phyloP scores from a whole-genome alignment of 177 flowering plant genomes.

The Vitis hybrid region DNA sequence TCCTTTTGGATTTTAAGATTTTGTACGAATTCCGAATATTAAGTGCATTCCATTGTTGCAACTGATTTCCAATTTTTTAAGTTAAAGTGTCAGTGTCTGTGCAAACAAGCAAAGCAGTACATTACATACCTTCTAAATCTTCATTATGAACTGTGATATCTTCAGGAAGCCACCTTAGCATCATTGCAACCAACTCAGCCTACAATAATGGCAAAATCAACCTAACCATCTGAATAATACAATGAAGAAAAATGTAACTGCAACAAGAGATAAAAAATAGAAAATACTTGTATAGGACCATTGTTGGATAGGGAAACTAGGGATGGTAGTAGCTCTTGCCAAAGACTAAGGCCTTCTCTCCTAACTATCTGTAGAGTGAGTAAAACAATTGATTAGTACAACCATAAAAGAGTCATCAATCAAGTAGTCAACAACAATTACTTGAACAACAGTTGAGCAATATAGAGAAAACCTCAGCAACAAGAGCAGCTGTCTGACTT shows the following conservation, averaged over 20 bases:
- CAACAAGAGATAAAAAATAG: constrained; percentile 4
- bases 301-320: constrained; percentile 59
- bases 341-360: constrained; percentile 75
- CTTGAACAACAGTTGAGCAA: constrained; percentile 9
- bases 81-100: no score
- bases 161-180: constrained; percentile 99
- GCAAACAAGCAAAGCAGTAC: not conserved
- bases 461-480: constrained; percentile 76
- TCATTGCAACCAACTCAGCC: constrained; percentile 95
- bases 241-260: constrained; percentile 1
- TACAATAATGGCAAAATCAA: constrained; percentile 15
- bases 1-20: no score
- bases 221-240: not conserved
- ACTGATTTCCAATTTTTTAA: not conserved
- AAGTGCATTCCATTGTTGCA: no score
- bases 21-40: no score
- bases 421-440: not conserved
- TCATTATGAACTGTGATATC: constrained; percentile 99
- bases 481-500: constrained; percentile 96
- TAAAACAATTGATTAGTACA: constrained; percentile 6
- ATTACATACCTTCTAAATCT: constrained; percentile 85
- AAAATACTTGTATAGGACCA: constrained; percentile 80
- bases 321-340: constrained; percentile 81
- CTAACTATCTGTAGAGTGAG: constrained; percentile 69
- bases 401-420: constrained; percentile 1